Percentiles rank a stretch among this genome's conserved stretches.
Conservation (phyloP, 2,329 filamentous ascomycete species). For the Colletotrichum aenigma region DNA sequence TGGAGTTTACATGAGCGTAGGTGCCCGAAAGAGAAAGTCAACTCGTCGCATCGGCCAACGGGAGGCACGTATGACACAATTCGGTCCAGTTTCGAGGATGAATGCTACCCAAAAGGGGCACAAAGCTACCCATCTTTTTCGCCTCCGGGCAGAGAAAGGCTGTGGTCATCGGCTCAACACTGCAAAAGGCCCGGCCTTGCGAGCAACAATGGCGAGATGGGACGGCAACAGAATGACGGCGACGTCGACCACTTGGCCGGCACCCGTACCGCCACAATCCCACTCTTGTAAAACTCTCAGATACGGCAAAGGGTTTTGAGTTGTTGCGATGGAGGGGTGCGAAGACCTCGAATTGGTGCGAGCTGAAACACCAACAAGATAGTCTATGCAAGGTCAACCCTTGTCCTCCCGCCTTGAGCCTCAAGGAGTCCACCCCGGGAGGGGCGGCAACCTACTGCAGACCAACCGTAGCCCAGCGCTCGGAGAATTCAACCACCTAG, state of each 20-base stretch:
- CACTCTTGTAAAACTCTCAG: slow-evolving; percentile 14
- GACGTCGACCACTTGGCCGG: not conserved
- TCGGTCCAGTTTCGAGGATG: not conserved
- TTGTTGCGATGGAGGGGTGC: slow-evolving; percentile 17
- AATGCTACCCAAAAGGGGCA: not conserved
- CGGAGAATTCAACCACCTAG: not conserved
- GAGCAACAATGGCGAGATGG: not conserved
- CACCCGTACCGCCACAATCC: slow-evolving; percentile 12
- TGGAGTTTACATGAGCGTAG: not conserved
- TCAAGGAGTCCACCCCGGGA: not conserved
- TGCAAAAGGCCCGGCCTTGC: slow-evolving; percentile 8
- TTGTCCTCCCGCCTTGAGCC: slow-evolving; percentile 13
- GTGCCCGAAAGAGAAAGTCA: not conserved
- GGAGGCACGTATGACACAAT: not conserved
- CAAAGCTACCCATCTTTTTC: not conserved
- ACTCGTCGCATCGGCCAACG: not conserved
- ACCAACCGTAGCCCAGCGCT: slow-evolving; percentile 1
- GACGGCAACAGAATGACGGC: slow-evolving; percentile 2
- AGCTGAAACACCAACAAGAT: slow-evolving; percentile 14
- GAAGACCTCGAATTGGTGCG: slow-evolving; percentile 11
- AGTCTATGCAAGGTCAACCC: slow-evolving; percentile 15
- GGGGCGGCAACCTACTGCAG: not conserved
- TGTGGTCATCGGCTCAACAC: not conserved
- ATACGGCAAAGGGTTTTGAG: slow-evolving; percentile 14
- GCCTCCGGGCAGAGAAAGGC: not conserved